Evolutionary conservation across 805 yeast species (phyloP).

Genomic region (Schwanniomyces yamadae): DNA sequence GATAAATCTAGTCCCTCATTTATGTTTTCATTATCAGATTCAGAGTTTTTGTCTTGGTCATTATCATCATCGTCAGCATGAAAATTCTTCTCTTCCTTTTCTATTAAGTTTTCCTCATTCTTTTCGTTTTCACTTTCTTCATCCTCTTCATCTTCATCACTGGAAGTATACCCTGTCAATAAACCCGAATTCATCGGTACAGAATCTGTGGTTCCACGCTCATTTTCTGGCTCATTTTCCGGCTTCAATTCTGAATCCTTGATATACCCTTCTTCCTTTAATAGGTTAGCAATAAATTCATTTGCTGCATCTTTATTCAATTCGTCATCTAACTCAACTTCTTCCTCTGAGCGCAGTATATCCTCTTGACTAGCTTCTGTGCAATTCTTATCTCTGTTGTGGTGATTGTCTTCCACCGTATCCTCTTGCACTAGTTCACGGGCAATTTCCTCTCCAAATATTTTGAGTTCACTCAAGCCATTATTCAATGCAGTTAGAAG

Average conservation of each 20-base stretch:
- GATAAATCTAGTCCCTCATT: slow-evolving; percentile 1
- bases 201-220: slow-evolving; percentile 5
- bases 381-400: slow-evolving; percentile 3
- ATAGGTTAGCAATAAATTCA: slow-evolving; percentile 13
- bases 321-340: slow-evolving; percentile 10
- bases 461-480: slow-evolving; percentile 14
- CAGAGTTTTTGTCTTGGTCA: slow-evolving; percentile 4
- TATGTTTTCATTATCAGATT: slow-evolving; percentile 1
- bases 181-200: slow-evolving; percentile 8
- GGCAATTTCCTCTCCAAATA: slow-evolving; percentile 8
- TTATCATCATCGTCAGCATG: slow-evolving; percentile 4
- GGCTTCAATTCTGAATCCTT: slow-evolving; percentile 5
- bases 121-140: slow-evolving; percentile 11
- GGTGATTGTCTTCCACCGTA: not conserved
- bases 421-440: slow-evolving; percentile 5
- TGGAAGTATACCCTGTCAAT: slow-evolving; percentile 23
- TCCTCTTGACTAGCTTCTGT: slow-evolving; percentile 8
- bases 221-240: slow-evolving; percentile 1
- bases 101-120: slow-evolving; percentile 1
- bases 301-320: slow-evolving; percentile 13
- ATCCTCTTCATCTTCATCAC: slow-evolving; percentile 19
- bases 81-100: slow-evolving; percentile 6
- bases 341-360: slow-evolving; percentile 6
- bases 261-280: slow-evolving; percentile 20
- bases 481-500: slow-evolving; percentile 26